phyloP scores from a whole-genome alignment of 2,329 filamentous ascomycete genomes.

The Aspergillus chevalieri region DNA sequence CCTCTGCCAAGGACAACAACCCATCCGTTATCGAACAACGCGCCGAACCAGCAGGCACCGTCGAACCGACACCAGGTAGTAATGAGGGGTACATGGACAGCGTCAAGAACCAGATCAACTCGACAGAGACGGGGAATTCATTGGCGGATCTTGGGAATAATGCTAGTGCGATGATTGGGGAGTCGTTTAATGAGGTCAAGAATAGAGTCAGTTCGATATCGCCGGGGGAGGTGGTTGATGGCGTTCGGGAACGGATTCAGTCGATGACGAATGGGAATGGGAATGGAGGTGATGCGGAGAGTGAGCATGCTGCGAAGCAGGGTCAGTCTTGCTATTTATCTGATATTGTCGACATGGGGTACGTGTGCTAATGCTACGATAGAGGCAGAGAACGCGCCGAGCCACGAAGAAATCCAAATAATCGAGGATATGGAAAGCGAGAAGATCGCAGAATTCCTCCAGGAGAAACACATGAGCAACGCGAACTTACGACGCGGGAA shows the following conservation, averaged over 20 bases:
- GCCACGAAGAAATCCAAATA: slow-evolving; percentile 12
- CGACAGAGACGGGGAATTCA: not conserved
- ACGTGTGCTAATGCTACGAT: slow-evolving; percentile 1
- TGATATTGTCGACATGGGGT: not conserved
- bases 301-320: not conserved
- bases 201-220: slow-evolving; percentile 4
- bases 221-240: slow-evolving; percentile 8
- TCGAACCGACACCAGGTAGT: too few relatives aligned
- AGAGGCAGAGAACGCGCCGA: not conserved
- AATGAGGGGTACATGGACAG: not conserved
- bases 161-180: slow-evolving; percentile 7
- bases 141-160: slow-evolving; percentile 1
- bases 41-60: too few relatives aligned
- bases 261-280: slow-evolving; percentile 7
- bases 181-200: slow-evolving; percentile 8
- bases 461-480: slow-evolving; percentile 24
- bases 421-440: slow-evolving; percentile 26
- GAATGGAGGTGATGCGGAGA: not conserved
- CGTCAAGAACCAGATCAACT: not conserved
- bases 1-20: not conserved
- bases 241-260: slow-evolving; percentile 7
- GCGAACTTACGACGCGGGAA: slow-evolving; percentile 6
- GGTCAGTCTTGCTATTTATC: not conserved
- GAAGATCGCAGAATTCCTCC: slow-evolving; percentile 27
- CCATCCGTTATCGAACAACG: not conserved